Evolutionary conservation across 1,284 basidiomycete species (phyloP).

Genomic region (Moesziomyces globuligerus): DNA sequence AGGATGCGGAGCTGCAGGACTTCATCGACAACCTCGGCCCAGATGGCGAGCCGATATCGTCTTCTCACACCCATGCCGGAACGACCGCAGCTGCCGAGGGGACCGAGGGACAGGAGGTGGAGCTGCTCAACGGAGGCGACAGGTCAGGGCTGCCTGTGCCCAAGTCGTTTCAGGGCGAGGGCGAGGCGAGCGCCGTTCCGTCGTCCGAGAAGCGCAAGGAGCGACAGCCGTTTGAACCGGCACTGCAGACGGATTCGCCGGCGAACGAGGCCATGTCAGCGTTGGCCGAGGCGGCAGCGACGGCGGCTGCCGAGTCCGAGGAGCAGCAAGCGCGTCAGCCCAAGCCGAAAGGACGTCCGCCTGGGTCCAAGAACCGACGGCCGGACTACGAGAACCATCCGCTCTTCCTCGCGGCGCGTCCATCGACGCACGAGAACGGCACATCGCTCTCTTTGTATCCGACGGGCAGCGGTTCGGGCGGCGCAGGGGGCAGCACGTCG

Average conservation of each 20-base stretch:
- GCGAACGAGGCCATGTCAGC: slow-evolving; percentile 28
- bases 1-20: slow-evolving; percentile 37
- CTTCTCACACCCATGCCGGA: slow-evolving; percentile 6
- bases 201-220: slow-evolving; percentile 45
- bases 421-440: slow-evolving; percentile 7
- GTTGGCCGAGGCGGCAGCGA: slow-evolving; percentile 22
- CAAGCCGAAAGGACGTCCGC: slow-evolving; percentile 33
- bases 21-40: slow-evolving; percentile 33
- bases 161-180: background rate
- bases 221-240: slow-evolving; percentile 36
- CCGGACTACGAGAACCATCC: slow-evolving; percentile 47
- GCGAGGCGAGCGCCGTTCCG: slow-evolving; percentile 1
- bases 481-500: slow-evolving; percentile 7
- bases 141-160: slow-evolving; percentile 16
- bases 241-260: background rate
- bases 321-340: slow-evolving; percentile 12
- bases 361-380: slow-evolving; percentile 34
- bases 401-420: slow-evolving; percentile 10
- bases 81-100: background rate
- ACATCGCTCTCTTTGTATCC: slow-evolving; percentile 24
- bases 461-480: background rate
- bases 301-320: slow-evolving; percentile 23
- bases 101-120: background rate
- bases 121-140: slow-evolving; percentile 16
- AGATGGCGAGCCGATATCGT: slow-evolving; percentile 11